Evolutionary conservation across 176 grass and related monocot genomes (phyloP).

Genomic region (Hyparrhenia diplandra): DNA sequence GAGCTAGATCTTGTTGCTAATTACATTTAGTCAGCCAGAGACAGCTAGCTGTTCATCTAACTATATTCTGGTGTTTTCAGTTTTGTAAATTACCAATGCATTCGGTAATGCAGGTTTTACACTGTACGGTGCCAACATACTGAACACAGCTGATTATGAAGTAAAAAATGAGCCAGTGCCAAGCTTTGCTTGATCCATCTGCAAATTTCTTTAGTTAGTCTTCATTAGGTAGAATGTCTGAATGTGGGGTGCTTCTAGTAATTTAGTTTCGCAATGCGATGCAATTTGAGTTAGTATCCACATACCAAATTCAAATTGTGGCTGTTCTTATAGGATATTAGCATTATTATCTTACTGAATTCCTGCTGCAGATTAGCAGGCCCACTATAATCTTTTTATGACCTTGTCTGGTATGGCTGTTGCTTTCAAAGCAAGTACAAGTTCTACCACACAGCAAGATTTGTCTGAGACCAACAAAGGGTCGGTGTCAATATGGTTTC

Average conservation of each 20-base stretch:
- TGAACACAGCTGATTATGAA: neutral
- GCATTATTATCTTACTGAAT: neutral
- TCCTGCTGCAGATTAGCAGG: conserved; percentile 17
- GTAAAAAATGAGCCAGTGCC: neutral
- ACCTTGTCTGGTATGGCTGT: conserved; percentile 38
- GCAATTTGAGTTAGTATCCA: neutral
- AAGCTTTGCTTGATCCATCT: neutral
- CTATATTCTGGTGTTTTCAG: neutral
- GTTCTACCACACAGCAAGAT: neutral
- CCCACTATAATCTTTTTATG: neutral
- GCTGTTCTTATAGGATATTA: neutral
- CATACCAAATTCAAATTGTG: neutral
- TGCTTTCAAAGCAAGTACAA: conserved; percentile 36
- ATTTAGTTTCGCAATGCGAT: neutral
- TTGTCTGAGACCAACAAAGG: conserved; percentile 9
- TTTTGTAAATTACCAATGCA: neutral
- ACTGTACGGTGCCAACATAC: neutral
- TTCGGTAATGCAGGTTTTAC: neutral
- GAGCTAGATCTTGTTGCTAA: neutral
- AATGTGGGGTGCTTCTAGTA: neutral
- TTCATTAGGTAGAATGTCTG: neutral
- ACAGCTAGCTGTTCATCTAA: neutral
- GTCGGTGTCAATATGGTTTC: conserved; percentile 25
- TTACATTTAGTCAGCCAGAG: neutral
- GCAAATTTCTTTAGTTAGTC: neutral